These are phyloP conservation scores for Neonectria hederae DNA, from an alignment of 2,329 filamentous ascomycete genomes.

Conservation along the genomic window DNA sequence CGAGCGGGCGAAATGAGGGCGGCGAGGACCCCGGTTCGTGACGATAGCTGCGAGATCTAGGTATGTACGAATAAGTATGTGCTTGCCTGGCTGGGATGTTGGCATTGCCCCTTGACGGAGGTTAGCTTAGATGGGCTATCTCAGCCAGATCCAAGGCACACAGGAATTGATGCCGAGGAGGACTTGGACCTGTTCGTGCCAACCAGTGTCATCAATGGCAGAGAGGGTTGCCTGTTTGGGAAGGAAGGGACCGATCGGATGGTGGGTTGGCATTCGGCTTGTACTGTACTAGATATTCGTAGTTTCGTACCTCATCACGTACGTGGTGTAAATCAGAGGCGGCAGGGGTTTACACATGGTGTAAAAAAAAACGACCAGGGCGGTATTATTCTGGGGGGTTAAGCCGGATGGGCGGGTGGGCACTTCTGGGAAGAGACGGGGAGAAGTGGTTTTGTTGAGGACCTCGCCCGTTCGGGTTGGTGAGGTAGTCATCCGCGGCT, in stretches of 20 bases:
- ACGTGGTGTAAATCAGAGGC: not conserved
- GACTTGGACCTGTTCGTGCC: not conserved
- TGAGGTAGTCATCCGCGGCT: conserved; percentile 12
- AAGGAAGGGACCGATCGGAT: not conserved
- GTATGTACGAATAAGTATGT: not conserved
- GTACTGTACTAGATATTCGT: not conserved
- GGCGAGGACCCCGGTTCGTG: conserved; percentile 1
- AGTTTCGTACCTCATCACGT: not conserved
- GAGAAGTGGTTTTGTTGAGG: conserved; percentile 23
- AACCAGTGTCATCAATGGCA: not conserved
- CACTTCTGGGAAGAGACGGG: conserved; percentile 15
- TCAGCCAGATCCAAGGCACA: not conserved
- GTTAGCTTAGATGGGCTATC: not conserved
- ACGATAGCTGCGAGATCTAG: not conserved
- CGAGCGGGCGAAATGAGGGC: conserved; percentile 29
- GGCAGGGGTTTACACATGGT: not conserved
- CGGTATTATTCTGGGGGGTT: conserved; percentile 10
- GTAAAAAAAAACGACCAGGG: conserved; percentile 14
- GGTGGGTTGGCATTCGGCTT: not conserved
- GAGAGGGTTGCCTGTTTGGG: conserved; percentile 7
- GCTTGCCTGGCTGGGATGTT: not conserved
- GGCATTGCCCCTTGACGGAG: not conserved
- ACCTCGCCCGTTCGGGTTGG: conserved; percentile 13
- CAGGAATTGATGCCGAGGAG: not conserved
- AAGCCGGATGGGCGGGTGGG: conserved; percentile 11